Evolutionary conservation across 176 grass and related monocot genomes (phyloP), one percentile per base, ranked within the genome.

Genomic region (Tillandsia fasciculata): DNA sequence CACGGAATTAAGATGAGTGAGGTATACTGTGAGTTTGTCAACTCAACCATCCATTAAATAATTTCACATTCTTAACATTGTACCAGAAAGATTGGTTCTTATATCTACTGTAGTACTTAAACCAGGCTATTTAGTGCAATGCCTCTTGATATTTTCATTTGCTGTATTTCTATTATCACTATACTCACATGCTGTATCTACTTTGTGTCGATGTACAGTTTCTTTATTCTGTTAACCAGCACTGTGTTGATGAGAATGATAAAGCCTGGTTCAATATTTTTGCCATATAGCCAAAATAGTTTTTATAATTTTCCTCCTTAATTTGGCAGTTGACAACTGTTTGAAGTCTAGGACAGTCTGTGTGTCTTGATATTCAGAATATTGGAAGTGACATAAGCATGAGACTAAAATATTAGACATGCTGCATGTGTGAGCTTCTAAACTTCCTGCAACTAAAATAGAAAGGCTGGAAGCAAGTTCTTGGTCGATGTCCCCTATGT

Each of bases 1-100:
- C 86, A 92, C 77, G 93, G 93, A 13, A 83, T 97, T 71, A 87
- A 81, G 72, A 92, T 97, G 93, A 88, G 67, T 61, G 88, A 97
- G 79, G 93, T 92, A 64, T 26, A 64, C 28, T 61, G 48, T 72
- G 66, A 12, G 49, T 76, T 73, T 76, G 2, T 64, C 56, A 53
- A 8, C 4, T 61, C 22, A 18, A 15, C 15, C 15, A 61, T 20
- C 56, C 52, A 42, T 75, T 29, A 65, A 24, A 69, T 81, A 11
- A 69, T 26, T 18, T 51, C 15, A 57, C 48, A 70, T 53, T 52
- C 48, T 74, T 74, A 8, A n/a, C 74, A 24, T 23, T 42, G 17
- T 61, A 61, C 56, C 22, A 61, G 56, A n/a, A 61, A 61, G 56
- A 8, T 18, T 61, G 8, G 2, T 61, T 61, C 17, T 61, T 61